A percentile compares a stretch with the other conserved stretches of the same genome.
These are phyloP conservation scores for Globisporangium takayamanum DNA, from an alignment of 352 stramenopile species.

Conservation along the genomic window DNA sequence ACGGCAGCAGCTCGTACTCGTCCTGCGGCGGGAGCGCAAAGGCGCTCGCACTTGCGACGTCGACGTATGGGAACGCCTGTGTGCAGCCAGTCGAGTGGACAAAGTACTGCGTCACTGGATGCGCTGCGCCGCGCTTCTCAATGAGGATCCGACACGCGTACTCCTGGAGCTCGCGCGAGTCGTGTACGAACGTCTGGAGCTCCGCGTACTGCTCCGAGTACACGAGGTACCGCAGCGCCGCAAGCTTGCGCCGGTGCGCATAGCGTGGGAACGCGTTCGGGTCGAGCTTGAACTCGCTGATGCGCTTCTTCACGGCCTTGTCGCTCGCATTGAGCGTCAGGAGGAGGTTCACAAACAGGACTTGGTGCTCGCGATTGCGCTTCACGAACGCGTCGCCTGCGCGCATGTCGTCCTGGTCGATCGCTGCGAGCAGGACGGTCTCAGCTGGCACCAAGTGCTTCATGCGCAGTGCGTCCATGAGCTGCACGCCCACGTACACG, in stretches of 20 bases:
- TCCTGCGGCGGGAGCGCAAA: conserved; percentile 25
- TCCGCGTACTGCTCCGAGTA: conserved; percentile 60
- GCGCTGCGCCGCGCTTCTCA: conserved; percentile 26
- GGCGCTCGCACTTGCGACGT: conserved; percentile 19
- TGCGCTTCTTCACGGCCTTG: conserved; percentile 69
- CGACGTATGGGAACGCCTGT: conserved; percentile 38
- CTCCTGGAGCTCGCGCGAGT: conserved; percentile 19
- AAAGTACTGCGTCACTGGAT: conserved; percentile 49
- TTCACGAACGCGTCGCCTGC: conserved; percentile 54
- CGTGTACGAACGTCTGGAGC: conserved; percentile 29
- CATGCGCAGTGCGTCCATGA: conserved; percentile 41
- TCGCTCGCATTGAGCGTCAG: conserved; percentile 37
- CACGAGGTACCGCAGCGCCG: conserved; percentile 51
- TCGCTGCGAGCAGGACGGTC: conserved; percentile 28
- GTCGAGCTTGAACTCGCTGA: conserved; percentile 50
- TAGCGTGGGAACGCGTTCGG: conserved; percentile 52
- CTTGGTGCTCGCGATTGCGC: conserved; percentile 26
- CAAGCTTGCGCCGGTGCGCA: conserved; percentile 37
- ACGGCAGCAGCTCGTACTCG: conserved; percentile 32
- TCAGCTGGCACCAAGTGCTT: conserved; percentile 34
- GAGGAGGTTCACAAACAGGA: conserved; percentile 43
- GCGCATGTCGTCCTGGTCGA: conserved; percentile 48
- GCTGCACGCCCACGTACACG: conserved; percentile 30
- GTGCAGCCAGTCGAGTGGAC: conserved; percentile 34
- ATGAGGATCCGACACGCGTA: conserved; percentile 60